Evolutionary conservation across 1,284 basidiomycete species (phyloP), one percentile per base, ranked within the genome.

Genomic region (Ganoderma boninense): DNA sequence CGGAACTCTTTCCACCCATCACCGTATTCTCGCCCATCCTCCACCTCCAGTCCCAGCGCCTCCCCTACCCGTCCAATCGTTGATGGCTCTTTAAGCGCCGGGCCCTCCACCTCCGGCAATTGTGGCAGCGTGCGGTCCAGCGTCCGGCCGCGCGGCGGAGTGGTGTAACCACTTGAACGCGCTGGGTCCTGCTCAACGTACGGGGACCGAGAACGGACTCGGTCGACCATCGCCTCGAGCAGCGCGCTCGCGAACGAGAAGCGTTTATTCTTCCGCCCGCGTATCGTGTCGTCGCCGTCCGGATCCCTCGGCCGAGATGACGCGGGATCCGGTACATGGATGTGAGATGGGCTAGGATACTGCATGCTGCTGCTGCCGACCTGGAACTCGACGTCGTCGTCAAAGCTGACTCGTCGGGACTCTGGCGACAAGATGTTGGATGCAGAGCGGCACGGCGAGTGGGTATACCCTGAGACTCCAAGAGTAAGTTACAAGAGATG

Each of bases 1-100:
- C 92, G 90, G 82, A 98, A 97, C 80, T 98, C 93, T 76, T 93
- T 94, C 94, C 96, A 98, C 14, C 91, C 90, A 73, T 89, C 82
- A 66, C 86, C 84, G n/a, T 75, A 78, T 32, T 83, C 82, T 79
- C 85, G 85, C 52, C 81, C 78, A 46, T 89, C 87, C 29, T 87
- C 86, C 60, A 77, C 77, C 13, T 87, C 86, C 26, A 80, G 75
- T 63, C 82, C 84, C 42, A 84, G 73, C 11, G 80, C 81, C 72
- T 82, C 84, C 32, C 80, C 81, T 43, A 88, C 71, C 74, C 75
- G 71, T 57, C 70, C 77, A 6, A 78, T 68, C 59, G 78, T 65
- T 7, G 79, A 75, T 20, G 60, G 52, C 61, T 77, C 76, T 67
- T 74, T 67, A 26, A 69, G 72, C 42, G 67, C 78, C 75, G 76